Conservation (phyloP, 2,329 filamentous ascomycete genomes). For the Balansia obtecta region DNA sequence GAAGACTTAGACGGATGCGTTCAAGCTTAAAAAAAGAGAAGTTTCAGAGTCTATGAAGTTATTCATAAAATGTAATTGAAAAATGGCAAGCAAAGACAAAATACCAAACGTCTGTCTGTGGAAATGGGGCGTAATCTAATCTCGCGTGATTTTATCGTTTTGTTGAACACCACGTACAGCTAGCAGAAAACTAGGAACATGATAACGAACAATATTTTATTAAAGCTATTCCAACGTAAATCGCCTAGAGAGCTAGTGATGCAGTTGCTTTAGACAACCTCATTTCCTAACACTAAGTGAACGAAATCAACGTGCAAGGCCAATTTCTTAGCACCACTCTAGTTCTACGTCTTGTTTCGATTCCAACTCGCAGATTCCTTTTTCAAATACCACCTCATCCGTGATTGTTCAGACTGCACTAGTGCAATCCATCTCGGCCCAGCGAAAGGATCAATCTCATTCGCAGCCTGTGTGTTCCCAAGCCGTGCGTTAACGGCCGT, state of each 20-base stretch:
- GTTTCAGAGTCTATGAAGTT: too few relatives aligned
- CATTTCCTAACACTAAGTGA: neutral
- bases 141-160: too few relatives aligned
- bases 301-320: neutral
- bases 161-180: too few relatives aligned
- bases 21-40: slow-evolving; percentile 13
- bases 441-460: slow-evolving; percentile 4
- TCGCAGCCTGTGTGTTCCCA: neutral
- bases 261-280: neutral
- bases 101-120: neutral
- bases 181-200: neutral
- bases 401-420: slow-evolving; percentile 1
- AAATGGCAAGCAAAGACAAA: neutral
- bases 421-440: slow-evolving; percentile 4
- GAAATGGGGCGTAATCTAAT: too few relatives aligned
- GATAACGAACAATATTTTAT: neutral
- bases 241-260: neutral
- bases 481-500: slow-evolving; percentile 3
- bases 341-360: neutral
- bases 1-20: slow-evolving; percentile 30
- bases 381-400: neutral
- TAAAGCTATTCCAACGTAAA: neutral
- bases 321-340: neutral
- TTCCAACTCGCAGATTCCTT: neutral
- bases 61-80: too few relatives aligned